Conservation (phyloP, 352 stramenopile genomes). For the Aphanomyces cochlioides region DNA sequence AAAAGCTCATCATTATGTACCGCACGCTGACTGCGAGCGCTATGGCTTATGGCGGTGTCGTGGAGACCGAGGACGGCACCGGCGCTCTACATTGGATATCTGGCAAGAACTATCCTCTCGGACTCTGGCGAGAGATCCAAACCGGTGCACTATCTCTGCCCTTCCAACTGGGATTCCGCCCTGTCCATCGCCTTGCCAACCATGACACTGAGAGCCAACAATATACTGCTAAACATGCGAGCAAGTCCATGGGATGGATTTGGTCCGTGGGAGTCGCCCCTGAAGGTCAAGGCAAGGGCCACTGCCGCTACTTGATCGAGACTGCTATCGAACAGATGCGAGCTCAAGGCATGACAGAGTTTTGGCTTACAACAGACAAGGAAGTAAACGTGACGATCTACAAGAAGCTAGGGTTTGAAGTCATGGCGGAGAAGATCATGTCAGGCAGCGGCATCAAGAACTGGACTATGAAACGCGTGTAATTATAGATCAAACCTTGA, state of each 20-base stretch:
- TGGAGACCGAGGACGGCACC: background rate
- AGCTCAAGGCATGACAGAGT: constrained; percentile 10
- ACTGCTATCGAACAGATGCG: background rate
- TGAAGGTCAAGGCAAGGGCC: background rate
- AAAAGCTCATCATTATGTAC: background rate
- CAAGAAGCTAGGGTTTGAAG: background rate
- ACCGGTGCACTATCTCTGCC: background rate
- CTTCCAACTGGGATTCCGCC: background rate
- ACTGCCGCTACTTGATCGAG: constrained; percentile 1
- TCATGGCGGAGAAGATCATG: background rate
- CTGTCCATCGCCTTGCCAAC: background rate
- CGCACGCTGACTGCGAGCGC: too few species aligned
- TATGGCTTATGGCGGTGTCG: background rate
- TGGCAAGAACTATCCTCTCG: background rate
- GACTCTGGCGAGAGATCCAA: background rate
- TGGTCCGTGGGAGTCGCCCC: background rate
- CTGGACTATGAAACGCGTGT: background rate
- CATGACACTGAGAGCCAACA: background rate
- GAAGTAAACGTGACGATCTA: constrained; percentile 1
- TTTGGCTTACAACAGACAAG: constrained; percentile 1
- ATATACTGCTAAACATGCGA: background rate
- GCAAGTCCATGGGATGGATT: background rate
- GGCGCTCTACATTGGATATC: background rate
- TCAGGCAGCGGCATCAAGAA: background rate
- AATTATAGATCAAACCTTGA: too few species aligned